phyloP scores from a whole-genome alignment of 176 grass and related monocot genomes.

The maize (Zea mays) region DNA sequence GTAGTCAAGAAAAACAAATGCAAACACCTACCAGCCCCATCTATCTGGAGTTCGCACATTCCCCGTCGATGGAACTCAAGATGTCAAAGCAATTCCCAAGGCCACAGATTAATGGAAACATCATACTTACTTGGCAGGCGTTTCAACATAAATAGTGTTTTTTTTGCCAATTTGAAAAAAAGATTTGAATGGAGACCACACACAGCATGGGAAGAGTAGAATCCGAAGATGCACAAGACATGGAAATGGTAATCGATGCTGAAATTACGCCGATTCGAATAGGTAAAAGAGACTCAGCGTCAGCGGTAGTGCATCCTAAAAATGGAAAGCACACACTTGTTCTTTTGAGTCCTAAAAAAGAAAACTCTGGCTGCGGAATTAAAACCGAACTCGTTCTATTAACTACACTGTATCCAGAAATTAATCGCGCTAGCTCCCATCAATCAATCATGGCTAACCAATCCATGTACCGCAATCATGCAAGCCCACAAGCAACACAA shows the following conservation, averaged over 20 bases:
- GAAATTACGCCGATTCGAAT: too few relatives aligned
- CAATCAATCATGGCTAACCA: not conserved
- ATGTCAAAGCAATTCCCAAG: not conserved
- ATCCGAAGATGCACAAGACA: not conserved
- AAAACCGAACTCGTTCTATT: too few relatives aligned
- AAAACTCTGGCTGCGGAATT: not conserved
- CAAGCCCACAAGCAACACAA: not conserved
- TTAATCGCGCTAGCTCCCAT: not conserved
- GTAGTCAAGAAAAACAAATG: not conserved
- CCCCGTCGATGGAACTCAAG: not conserved
- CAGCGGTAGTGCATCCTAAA: not conserved
- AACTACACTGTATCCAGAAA: not conserved
- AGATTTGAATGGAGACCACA: not conserved
- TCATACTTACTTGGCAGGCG: not conserved
- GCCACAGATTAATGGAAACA: too few relatives aligned
- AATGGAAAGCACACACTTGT: not conserved
- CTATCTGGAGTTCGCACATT: not conserved
- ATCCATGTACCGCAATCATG: not conserved
- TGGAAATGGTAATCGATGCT: too few relatives aligned
- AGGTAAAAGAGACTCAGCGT: not conserved
- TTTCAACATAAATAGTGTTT: not conserved
- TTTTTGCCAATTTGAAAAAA: slow-evolving; percentile 4
- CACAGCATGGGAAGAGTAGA: not conserved
- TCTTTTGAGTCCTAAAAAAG: too few relatives aligned
- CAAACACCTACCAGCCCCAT: not conserved